Conservation (phyloP, 768 basidiomycete species). For the Tephrocybe sp. region DNA sequence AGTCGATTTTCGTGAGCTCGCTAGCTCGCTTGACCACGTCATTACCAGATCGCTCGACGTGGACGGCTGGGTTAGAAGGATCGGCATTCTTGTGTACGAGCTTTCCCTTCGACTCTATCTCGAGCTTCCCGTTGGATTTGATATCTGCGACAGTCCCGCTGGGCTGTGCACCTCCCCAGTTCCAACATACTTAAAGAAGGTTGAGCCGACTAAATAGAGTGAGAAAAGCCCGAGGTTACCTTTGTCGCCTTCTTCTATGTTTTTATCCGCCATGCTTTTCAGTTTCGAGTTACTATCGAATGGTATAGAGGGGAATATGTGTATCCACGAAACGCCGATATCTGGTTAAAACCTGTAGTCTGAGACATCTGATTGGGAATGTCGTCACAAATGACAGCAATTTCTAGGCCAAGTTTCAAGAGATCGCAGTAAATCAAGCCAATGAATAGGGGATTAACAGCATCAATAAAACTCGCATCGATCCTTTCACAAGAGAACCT, state of each 20-base stretch:
- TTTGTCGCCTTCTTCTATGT: slow-evolving; percentile 27
- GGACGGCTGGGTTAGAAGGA: slow-evolving; percentile 26
- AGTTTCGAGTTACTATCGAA: background rate
- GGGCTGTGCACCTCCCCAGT: slow-evolving; percentile 23
- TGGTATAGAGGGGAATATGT: background rate
- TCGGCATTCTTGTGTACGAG: slow-evolving; percentile 26
- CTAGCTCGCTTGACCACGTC: slow-evolving; percentile 29
- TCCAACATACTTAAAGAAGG: slow-evolving; percentile 22
- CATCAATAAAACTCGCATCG: too few relatives aligned
- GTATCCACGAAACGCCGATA: background rate
- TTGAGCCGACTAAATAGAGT: background rate
- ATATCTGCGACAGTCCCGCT: slow-evolving; percentile 25
- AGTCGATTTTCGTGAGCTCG: slow-evolving; percentile 22
- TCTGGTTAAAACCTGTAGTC: background rate
- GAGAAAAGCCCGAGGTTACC: slow-evolving; percentile 9
- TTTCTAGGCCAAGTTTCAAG: too few relatives aligned
- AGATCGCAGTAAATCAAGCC: too few relatives aligned
- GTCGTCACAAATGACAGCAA: slow-evolving; percentile 6
- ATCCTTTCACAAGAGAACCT: too few relatives aligned
- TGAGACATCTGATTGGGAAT: slow-evolving; percentile 6
- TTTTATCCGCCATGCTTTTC: slow-evolving; percentile 20
- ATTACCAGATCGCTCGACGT: slow-evolving; percentile 22
- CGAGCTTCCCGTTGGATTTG: slow-evolving; percentile 22
- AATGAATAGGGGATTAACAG: too few relatives aligned
- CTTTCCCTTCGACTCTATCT: slow-evolving; percentile 26